Evolutionary conservation across 148 eudicot species (phyloP), one percentile per base, ranked within the genome.

Genomic region (Nyssa sinensis): DNA sequence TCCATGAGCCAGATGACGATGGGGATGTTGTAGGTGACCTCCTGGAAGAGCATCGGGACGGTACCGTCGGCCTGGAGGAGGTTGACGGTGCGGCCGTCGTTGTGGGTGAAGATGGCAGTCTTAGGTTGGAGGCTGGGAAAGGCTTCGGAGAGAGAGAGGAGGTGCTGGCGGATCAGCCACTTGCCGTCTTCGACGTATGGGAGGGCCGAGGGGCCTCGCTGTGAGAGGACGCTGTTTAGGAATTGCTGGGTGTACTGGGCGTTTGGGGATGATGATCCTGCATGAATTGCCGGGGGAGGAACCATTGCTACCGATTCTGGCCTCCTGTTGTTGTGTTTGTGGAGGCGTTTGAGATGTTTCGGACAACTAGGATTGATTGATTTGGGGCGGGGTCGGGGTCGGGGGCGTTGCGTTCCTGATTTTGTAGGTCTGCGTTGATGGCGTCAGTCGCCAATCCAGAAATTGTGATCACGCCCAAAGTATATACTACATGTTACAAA

Each of bases 21-120:
- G 1, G 97, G 98, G 74, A 92, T 92, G 70, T 95, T 95, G 80
- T 95, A 95, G 37, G 96, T 86, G 47, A 82, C 90, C 23, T 76
- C 75, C 7, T 84, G 85, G 75, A 63, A 92, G 11, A 76, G 0
- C 88, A 90, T 95, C 1, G 98, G 98, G 28, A 92, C 79, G 17
- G 98, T 95, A 29, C 98, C 98, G 35, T 92, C 96, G 33, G 94
- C 85, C 35, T 90, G 98, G 7, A 95, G 96, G 67, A 94, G 97
- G 60, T 81, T 84, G 57, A 82, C 81, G 33, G 96, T 75, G 62
- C 98, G 92, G 75, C 98, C 97, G n/a, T 92, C 98, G 90, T 88
- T 88, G 90, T 95, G 93, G 4, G 91, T 90, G 86, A 87, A 95
- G 28, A 64, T 59, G 34, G 97, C 92, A 66, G 97, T 87, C 51